phyloP scores from a whole-genome alignment of 768 basidiomycete genomes.

The Russula sp. region DNA sequence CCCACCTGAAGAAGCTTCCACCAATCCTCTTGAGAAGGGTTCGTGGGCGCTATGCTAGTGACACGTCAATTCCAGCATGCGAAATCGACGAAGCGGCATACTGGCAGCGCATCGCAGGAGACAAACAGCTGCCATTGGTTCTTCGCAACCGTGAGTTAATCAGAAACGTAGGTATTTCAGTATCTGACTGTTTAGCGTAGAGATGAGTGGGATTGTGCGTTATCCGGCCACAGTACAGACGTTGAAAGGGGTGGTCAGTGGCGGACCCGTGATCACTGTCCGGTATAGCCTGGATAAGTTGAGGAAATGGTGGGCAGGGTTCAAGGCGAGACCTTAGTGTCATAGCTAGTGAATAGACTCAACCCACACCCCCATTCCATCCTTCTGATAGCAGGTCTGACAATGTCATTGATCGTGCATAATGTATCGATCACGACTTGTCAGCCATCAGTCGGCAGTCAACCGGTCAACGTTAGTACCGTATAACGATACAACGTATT shows the following conservation, averaged over 20 bases:
- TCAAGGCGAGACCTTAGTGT: background rate
- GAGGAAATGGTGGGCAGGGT: constrained; percentile 66
- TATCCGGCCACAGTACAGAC: constrained; percentile 80
- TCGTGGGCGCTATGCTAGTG: constrained; percentile 40
- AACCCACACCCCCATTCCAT: too few species aligned
- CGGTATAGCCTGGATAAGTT: constrained; percentile 73
- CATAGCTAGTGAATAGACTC: too few species aligned
- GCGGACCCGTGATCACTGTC: constrained; percentile 71
- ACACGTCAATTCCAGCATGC: constrained; percentile 31
- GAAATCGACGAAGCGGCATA: constrained; percentile 68
- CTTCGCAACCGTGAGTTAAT: constrained; percentile 42
- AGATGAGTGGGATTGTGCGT: constrained; percentile 71
- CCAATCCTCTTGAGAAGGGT: constrained; percentile 52
- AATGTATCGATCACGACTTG: too few species aligned
- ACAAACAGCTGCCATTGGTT: constrained; percentile 45
- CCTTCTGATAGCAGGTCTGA: too few species aligned
- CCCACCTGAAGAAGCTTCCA: constrained; percentile 75
- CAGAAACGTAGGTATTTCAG: background rate
- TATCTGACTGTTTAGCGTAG: constrained; percentile 33
- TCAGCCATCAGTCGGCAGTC: too few species aligned
- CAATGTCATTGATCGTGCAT: too few species aligned
- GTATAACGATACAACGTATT: too few species aligned
- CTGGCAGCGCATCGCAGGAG: constrained; percentile 65
- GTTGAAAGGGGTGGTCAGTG: constrained; percentile 78
- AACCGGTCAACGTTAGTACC: too few species aligned